Conservation (phyloP, 495 filamentous ascomycete genomes). For the Xylaria acuta region DNA sequence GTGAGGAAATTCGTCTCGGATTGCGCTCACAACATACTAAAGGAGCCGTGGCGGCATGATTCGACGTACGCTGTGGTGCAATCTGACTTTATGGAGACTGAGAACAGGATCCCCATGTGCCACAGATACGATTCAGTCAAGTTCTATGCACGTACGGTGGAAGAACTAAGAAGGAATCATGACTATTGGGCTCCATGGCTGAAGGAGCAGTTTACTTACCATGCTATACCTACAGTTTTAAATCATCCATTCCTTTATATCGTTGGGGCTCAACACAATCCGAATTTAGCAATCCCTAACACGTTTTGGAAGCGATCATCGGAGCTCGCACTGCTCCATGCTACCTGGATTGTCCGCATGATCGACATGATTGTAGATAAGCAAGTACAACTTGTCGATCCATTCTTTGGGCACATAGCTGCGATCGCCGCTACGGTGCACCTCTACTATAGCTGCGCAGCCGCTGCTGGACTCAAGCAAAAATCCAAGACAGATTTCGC, state of each 20-base stretch:
- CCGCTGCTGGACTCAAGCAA: slow-evolving; percentile 50
- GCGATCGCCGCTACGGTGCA: slow-evolving; percentile 55
- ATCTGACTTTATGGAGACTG: slow-evolving; percentile 53
- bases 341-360: slow-evolving; percentile 57
- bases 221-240: slow-evolving; percentile 52
- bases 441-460: slow-evolving; percentile 55
- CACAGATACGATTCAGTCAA: slow-evolving; percentile 57
- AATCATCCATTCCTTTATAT: slow-evolving; percentile 59
- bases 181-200: slow-evolving; percentile 56
- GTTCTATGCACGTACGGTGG: slow-evolving; percentile 51
- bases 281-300: slow-evolving; percentile 55
- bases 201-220: slow-evolving; percentile 56
- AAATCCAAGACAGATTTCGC: slow-evolving; percentile 55
- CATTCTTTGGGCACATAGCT: slow-evolving; percentile 53
- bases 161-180: slow-evolving; percentile 45
- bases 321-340: slow-evolving; percentile 52
- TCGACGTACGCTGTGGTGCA: slow-evolving; percentile 53
- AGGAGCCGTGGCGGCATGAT: slow-evolving; percentile 55
- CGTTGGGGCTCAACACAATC: slow-evolving; percentile 53
- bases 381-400: slow-evolving; percentile 51
- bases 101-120: slow-evolving; percentile 52
- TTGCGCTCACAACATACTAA: slow-evolving; percentile 50
- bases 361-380: slow-evolving; percentile 57
- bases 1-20: slow-evolving; percentile 51
- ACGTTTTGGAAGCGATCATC: slow-evolving; percentile 55